Evolutionary conservation across 768 basidiomycete genomes (phyloP).

Genomic region (Clitopilus hobsonii): DNA sequence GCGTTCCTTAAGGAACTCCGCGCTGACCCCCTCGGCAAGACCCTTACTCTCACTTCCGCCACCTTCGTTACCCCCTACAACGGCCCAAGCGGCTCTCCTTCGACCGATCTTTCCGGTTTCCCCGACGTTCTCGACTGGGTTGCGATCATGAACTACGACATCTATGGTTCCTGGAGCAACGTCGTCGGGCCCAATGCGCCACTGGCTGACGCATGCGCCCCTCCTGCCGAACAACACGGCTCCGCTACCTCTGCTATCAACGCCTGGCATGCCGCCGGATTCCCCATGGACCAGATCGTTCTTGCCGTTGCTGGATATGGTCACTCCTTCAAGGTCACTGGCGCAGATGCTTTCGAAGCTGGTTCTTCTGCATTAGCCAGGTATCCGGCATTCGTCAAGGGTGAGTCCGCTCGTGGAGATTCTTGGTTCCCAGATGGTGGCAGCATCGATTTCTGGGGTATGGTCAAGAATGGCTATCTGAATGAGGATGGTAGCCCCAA

Average conservation of each 20-base stretch:
- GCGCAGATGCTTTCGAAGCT: constrained; percentile 36
- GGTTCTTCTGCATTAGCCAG: constrained; percentile 35
- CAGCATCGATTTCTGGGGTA: constrained; percentile 58
- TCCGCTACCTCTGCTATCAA: constrained; percentile 70
- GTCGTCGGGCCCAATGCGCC: constrained; percentile 82
- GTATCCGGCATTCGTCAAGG: constrained; percentile 54
- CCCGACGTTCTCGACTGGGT: constrained; percentile 44
- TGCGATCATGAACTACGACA: constrained; percentile 65
- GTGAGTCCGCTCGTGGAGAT: constrained; percentile 44
- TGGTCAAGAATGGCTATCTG: constrained; percentile 55
- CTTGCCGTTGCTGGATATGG: constrained; percentile 83
- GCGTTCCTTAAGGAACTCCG: constrained; percentile 63
- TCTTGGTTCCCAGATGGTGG: constrained; percentile 52
- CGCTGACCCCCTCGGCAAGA: constrained; percentile 31
- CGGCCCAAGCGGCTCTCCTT: constrained; percentile 43
- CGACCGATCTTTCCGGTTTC: constrained; percentile 56
- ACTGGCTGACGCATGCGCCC: constrained; percentile 68
- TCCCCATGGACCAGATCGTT: constrained; percentile 62
- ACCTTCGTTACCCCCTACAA: constrained; percentile 19
- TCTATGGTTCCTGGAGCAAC: constrained; percentile 56
- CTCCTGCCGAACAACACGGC: constrained; percentile 53
- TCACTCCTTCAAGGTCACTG: constrained; percentile 63
- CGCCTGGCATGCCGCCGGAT: constrained; percentile 69
- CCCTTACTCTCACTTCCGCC: constrained; percentile 43
- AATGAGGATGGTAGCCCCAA: constrained; percentile 42